These are phyloP conservation scores for Takashimella tepidaria DNA, from an alignment of 1,284 basidiomycete species.

Conservation along the genomic window DNA sequence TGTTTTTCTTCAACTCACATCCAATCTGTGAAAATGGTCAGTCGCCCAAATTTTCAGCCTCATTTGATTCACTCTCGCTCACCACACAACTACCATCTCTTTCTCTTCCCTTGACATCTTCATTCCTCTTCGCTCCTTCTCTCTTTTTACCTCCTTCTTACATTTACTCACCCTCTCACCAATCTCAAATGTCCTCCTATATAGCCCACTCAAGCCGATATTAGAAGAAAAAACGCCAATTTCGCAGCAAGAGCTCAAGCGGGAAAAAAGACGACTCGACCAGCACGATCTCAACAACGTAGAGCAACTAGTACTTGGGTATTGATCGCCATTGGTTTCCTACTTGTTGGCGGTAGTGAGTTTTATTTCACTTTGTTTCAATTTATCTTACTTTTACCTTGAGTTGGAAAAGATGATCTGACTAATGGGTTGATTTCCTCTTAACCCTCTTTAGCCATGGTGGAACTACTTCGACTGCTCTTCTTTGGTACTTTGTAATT, in stretches of 20 bases:
- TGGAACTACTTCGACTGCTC: constrained; percentile 37
- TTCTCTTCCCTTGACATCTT: no score
- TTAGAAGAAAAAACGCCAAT: constrained; percentile 44
- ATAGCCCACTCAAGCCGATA: constrained; percentile 43
- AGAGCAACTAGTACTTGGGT: constrained; percentile 35
- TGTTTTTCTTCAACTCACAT: no score
- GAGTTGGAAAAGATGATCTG: no score
- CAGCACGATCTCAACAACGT: constrained; percentile 27
- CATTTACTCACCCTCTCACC: no score
- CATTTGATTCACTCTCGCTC: no score
- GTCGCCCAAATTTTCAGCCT: no score
- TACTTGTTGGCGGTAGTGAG: constrained; percentile 43
- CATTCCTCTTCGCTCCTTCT: no score
- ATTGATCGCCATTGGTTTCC: constrained; percentile 38
- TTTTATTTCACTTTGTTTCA: constrained; percentile 5
- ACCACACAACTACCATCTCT: no score
- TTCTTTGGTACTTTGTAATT: constrained; percentile 29
- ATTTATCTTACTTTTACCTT: background rate
- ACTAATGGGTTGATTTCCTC: no score
- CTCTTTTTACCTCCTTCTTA: no score
- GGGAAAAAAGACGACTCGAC: constrained; percentile 38
- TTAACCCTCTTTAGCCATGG: constrained; percentile 38
- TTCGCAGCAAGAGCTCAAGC: constrained; percentile 39
- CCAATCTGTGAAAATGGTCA: no score
- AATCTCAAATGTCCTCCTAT: no score